Conservation (phyloP, 441 rosid genomes). For the Adansonia gregorii region DNA sequence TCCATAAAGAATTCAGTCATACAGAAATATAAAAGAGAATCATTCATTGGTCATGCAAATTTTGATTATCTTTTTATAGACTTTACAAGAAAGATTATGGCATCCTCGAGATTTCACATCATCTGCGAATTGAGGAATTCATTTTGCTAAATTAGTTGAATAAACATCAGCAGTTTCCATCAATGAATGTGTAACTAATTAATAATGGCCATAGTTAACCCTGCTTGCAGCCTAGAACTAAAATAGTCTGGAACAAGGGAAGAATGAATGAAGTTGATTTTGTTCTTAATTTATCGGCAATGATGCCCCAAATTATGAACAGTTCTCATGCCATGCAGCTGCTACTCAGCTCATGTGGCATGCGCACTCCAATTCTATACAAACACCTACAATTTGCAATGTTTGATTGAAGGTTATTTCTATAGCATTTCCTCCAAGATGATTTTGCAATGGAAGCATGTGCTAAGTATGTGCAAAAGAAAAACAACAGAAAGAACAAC, state of each 20-base stretch:
- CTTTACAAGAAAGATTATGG: not conserved
- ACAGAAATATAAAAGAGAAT: not conserved
- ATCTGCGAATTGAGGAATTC: not conserved
- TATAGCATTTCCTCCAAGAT: not conserved
- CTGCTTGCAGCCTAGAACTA: not conserved
- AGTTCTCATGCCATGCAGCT: not conserved
- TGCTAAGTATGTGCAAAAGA: not conserved
- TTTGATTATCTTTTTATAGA: not conserved
- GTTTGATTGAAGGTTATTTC: not conserved
- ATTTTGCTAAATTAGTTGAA: not conserved
- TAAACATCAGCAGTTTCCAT: not conserved
- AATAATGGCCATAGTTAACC: not conserved
- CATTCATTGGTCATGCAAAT: not conserved
- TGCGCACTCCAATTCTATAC: not conserved
- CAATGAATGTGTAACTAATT: not conserved
- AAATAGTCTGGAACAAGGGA: not conserved
- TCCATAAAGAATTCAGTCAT: not conserved
- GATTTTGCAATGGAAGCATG: constrained; percentile 4
- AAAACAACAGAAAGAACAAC: not conserved
- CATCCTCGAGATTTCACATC: not conserved
- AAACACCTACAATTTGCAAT: not conserved
- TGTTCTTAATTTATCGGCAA: not conserved
- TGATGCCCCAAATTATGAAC: not conserved
- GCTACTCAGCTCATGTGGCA: not conserved
- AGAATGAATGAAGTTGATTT: not conserved